These are phyloP conservation scores for Verticillium klebahnii DNA, from an alignment of 2,329 filamentous ascomycete genomes.

Conservation along the genomic window DNA sequence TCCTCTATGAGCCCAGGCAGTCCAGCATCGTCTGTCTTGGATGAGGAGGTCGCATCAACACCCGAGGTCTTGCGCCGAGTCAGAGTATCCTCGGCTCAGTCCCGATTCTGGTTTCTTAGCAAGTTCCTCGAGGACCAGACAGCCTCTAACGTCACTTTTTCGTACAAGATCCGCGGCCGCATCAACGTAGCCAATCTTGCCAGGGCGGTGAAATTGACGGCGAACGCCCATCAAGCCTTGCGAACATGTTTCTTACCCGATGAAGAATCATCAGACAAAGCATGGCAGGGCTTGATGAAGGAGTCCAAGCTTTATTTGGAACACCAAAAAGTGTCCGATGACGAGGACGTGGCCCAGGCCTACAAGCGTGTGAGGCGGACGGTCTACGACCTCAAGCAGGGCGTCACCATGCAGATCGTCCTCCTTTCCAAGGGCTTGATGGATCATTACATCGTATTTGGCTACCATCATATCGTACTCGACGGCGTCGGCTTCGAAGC, in stretches of 20 bases:
- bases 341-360: neutral
- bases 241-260: conserved; percentile 21
- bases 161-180: conserved; percentile 23
- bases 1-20: too few species aligned
- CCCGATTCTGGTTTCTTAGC: conserved; percentile 34
- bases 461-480: neutral
- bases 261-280: neutral
- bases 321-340: neutral
- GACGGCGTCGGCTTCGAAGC: neutral
- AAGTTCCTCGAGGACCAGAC: conserved; percentile 28
- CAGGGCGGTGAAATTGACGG: conserved; percentile 25
- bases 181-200: conserved; percentile 23
- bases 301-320: neutral
- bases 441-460: neutral
- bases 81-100: conserved; percentile 34
- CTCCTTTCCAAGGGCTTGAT: neutral
- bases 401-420: neutral
- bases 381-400: neutral
- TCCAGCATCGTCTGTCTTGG: neutral
- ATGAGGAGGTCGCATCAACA: neutral
- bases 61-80: neutral
- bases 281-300: neutral
- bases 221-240: conserved; percentile 25
- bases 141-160: conserved; percentile 32
- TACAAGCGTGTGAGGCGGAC: neutral